Base-by-base conservation (phyloP, 805 yeast genomes). In the Tetrapisispora pingtungensis region DNA sequence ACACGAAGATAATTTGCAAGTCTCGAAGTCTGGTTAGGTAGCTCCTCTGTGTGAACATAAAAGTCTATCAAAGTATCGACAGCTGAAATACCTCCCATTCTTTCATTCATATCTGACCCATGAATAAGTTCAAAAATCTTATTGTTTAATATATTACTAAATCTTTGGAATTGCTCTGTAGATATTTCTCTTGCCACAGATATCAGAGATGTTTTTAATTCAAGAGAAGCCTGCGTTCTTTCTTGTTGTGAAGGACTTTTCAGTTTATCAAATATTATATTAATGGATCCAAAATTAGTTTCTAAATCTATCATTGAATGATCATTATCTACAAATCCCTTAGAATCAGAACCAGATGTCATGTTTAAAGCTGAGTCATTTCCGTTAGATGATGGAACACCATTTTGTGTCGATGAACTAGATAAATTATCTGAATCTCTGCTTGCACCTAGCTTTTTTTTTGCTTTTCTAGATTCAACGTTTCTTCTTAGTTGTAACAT, bases 1-100 rank as follows among this genome's bases (percentile, higher is more conserved):
- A 81, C 77, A 35, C 95, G 73, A 48, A 90, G 68, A 58, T 90
- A 90, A 53, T 86, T 90, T n/a, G 95, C 90, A 58, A 85, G 78
- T 47, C 97, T 71, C 7, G 96, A 86, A 2, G 94, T 84, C 63
- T 85, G 89, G 45, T 86, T 85, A 19, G 94, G 86, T 49, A 81
- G 75, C 54, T 88, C 96, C 53, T 84, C 90, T 18, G 78, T 78
- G 17, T 86, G 87, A 10, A 85, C 80, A 50, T 87, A 89, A 55
- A 85, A 80, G 46, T 84, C 93, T 43, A 90, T 84, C 48, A 90
- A 72, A 2, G 93, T 80, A 62, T 86, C 93, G 45, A 90, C 83
- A 12, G 97, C 97, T 19, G 87, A 75, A 28, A 90, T 81, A 36
- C 96, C 97, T 17, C 97, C 97, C 32, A 89, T 71, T 49, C 85